Conservation (phyloP, 83 land plant genomes). For the Diphasiastrum complanatum region DNA sequence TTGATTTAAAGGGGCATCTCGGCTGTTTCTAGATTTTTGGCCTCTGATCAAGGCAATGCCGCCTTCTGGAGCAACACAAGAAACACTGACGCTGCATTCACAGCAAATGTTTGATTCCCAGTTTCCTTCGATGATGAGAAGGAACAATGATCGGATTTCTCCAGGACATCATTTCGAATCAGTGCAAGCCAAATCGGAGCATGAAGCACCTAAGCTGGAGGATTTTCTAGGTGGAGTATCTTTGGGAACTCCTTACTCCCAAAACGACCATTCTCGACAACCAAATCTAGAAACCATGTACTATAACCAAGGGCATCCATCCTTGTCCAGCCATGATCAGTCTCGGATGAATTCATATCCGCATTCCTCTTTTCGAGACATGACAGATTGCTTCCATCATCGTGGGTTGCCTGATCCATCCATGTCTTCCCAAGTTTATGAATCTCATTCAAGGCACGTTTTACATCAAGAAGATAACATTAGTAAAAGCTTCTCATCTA, state of each 20-base stretch:
- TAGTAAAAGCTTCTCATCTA: no score
- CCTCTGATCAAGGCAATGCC: slow-evolving; percentile 1
- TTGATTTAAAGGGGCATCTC: neutral
- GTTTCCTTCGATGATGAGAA: neutral
- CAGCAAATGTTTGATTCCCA: slow-evolving; percentile 17
- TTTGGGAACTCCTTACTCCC: neutral
- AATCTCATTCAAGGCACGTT: no score
- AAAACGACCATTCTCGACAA: neutral
- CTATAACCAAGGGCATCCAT: no score
- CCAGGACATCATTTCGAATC: neutral
- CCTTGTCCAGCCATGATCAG: neutral
- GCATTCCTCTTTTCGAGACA: neutral
- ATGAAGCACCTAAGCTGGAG: slow-evolving; percentile 10
- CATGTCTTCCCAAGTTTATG: no score
- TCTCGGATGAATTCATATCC: no score
- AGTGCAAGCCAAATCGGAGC: slow-evolving; percentile 8
- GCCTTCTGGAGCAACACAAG: neutral
- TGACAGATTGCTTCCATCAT: neutral
- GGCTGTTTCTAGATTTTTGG: neutral
- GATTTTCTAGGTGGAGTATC: slow-evolving; percentile 12
- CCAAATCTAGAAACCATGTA: neutral
- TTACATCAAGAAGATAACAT: no score
- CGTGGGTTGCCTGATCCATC: neutral
- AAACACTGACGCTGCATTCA: slow-evolving; percentile 10
- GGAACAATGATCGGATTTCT: slow-evolving; percentile 1